Percentiles rank a stretch among this genome's conserved stretches.
phyloP scores from a whole-genome alignment of 75 land plant species.

The Pseudotsuga menziesii region DNA sequence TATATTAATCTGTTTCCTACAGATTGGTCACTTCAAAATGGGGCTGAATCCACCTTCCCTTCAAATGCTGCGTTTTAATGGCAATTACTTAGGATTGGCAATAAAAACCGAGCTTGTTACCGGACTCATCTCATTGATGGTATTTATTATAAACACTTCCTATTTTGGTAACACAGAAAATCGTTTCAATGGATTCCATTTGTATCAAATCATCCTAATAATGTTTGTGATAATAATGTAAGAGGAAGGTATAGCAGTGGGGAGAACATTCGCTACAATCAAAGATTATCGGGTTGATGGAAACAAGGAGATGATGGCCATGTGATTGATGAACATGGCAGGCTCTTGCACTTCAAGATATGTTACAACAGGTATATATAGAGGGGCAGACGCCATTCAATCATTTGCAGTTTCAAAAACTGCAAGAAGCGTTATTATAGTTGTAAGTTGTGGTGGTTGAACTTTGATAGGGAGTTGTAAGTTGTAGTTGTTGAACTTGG shows the following conservation, averaged over 20 bases:
- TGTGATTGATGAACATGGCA: constrained; percentile 35
- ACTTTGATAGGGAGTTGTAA: no score
- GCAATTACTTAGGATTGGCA: constrained; percentile 4
- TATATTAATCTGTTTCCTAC: not conserved
- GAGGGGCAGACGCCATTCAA: no score
- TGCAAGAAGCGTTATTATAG: no score
- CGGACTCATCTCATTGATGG: constrained; percentile 33
- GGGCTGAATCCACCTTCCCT: constrained; percentile 33
- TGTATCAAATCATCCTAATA: no score
- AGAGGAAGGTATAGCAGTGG: constrained; percentile 45
- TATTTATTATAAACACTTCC: not conserved
- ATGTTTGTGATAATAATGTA: no score
- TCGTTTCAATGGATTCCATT: no score
- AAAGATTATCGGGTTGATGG: constrained; percentile 44
- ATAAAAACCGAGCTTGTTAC: constrained; percentile 3
- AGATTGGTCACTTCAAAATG: constrained; percentile 28
- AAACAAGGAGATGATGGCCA: constrained; percentile 46
- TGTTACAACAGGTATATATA: constrained; percentile 28
- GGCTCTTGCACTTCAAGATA: constrained; percentile 42
- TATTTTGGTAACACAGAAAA: no score
- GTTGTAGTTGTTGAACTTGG: no score
- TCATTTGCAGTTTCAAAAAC: no score
- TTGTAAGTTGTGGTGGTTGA: no score
- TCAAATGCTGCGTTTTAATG: not conserved
- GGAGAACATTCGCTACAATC: constrained; percentile 36